A percentile compares a stretch with the other conserved stretches of the same genome.
phyloP scores from a whole-genome alignment of 331 rosid genomes.

The Malus hybrid region DNA sequence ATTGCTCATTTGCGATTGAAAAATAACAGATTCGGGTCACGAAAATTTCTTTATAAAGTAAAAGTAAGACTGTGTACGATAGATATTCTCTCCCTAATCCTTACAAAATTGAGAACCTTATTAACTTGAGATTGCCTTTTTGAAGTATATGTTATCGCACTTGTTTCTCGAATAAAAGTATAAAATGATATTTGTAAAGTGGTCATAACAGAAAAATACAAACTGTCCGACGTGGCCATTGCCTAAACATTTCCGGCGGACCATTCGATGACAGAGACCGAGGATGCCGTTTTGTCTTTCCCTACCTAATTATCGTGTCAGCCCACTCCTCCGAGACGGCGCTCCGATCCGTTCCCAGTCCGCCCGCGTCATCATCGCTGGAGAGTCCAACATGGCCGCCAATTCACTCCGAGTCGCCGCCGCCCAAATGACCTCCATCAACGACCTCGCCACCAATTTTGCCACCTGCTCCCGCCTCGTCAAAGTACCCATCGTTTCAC shows the following conservation, averaged over 20 bases:
- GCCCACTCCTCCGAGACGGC: not conserved
- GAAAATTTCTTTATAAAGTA: rapidly evolving
- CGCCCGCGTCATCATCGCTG: slow-evolving; percentile 10
- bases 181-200: too few species aligned
- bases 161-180: rapidly evolving
- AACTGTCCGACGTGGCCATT: not conserved
- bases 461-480: slow-evolving; percentile 73
- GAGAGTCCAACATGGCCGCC: slow-evolving; percentile 46
- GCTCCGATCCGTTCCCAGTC: not conserved
- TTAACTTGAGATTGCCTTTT: rapidly evolving
- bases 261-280: not conserved
- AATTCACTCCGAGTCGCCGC: slow-evolving; percentile 79
- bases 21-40: rapidly evolving
- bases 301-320: not conserved
- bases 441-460: slow-evolving; percentile 66
- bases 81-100: rapidly evolving
- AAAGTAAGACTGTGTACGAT: rapidly evolving
- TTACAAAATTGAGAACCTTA: too few species aligned
- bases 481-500: slow-evolving; percentile 30
- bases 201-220: too few species aligned
- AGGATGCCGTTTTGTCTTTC: slow-evolving; percentile 11
- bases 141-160: too few species aligned
- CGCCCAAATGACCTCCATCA: slow-evolving; percentile 88
- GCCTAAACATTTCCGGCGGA: not conserved
- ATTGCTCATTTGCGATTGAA: too few species aligned